phyloP scores from a whole-genome alignment of 1,284 basidiomycete genomes.

The Puccinia horiana region DNA sequence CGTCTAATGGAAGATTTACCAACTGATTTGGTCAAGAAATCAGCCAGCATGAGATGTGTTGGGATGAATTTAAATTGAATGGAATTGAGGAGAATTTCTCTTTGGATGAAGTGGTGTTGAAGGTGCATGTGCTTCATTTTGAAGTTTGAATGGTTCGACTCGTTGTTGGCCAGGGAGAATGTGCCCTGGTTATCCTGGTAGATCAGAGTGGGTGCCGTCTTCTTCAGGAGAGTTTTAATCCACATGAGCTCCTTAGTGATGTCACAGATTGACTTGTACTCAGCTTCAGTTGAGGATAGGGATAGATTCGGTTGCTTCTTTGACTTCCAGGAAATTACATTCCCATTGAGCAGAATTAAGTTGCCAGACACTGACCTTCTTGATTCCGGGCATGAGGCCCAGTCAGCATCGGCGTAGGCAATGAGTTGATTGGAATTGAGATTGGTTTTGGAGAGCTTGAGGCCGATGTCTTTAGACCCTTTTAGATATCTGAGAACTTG shows the following conservation, averaged over 20 bases:
- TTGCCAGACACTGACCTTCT: conserved; percentile 60
- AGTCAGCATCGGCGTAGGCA: conserved; percentile 62
- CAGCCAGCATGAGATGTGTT: not conserved
- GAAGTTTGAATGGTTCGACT: not conserved
- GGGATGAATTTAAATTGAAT: not conserved
- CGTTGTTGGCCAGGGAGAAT: not conserved
- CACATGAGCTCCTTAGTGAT: conserved; percentile 60
- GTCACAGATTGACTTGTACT: conserved; percentile 64
- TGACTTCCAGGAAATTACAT: too few species aligned
- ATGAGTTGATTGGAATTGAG: conserved; percentile 53
- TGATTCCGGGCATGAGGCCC: conserved; percentile 57
- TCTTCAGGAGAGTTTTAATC: conserved; percentile 53
- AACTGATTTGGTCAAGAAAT: not conserved
- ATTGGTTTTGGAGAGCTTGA: not conserved
- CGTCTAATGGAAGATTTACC: too few species aligned
- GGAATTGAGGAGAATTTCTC: not conserved
- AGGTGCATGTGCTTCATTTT: conserved; percentile 1
- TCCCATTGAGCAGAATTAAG: too few species aligned
- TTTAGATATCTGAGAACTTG: not conserved
- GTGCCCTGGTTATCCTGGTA: not conserved
- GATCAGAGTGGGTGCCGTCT: not conserved
- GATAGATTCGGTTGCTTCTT: conserved; percentile 58
- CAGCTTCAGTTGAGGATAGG: conserved; percentile 60
- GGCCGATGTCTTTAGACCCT: conserved; percentile 55
- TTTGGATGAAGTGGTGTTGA: not conserved